phyloP scores from a whole-genome alignment of 192 early-diverging fungal species.

The Umbelopsis vinacea region DNA sequence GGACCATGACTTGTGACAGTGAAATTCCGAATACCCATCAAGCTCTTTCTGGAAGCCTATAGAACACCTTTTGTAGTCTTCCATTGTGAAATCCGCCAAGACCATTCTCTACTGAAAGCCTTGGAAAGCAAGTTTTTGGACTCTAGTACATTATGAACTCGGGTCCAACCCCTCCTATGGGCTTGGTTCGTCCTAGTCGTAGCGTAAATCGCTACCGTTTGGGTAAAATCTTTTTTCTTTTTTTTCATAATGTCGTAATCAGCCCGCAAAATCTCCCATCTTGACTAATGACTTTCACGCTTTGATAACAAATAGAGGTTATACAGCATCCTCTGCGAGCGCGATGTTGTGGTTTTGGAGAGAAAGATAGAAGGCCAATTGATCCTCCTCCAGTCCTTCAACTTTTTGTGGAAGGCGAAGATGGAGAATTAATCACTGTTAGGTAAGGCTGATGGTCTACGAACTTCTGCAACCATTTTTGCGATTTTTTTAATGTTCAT shows the following conservation, averaged over 20 bases:
- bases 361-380: slow-evolving; percentile 67
- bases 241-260: background rate
- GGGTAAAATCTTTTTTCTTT: background rate
- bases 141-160: background rate
- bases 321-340: slow-evolving; percentile 68
- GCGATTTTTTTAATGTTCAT: too few species aligned
- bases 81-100: slow-evolving; percentile 14
- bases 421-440: slow-evolving; percentile 33
- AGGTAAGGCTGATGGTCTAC: slow-evolving; percentile 33
- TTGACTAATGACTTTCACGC: background rate
- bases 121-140: background rate
- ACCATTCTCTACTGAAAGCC: background rate
- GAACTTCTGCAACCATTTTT: too few species aligned
- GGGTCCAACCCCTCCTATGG: slow-evolving; percentile 27
- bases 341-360: slow-evolving; percentile 72
- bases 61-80: slow-evolving; percentile 14
- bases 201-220: slow-evolving; percentile 2
- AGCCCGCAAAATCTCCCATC: background rate
- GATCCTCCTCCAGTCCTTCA: slow-evolving; percentile 70
- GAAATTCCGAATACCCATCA: background rate
- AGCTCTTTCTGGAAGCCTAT: slow-evolving; percentile 15
- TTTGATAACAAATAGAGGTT: slow-evolving; percentile 41
- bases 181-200: slow-evolving; percentile 26
- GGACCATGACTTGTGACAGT: background rate
- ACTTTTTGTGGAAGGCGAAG: slow-evolving; percentile 49